Base-by-base conservation (phyloP, 1,139 yeast species). In the Zygosaccharomyces pseudobailii region DNA sequence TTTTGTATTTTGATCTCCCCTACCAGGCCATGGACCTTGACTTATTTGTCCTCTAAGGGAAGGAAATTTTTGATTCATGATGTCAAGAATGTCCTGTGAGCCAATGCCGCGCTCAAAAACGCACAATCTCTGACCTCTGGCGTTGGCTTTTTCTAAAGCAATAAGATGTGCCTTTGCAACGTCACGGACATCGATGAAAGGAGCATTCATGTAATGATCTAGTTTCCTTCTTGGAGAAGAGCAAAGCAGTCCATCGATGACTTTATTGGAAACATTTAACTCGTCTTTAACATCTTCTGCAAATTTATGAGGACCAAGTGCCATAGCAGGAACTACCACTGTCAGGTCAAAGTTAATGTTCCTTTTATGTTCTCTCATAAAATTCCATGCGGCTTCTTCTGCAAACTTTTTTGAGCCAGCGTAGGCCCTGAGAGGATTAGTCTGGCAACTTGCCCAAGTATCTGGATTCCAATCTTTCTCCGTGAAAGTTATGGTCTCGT, bases 301-400 rank as follows among this genome's bases (percentile, higher is more conserved):
- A 50, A 71, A 72, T 20, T 61, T 62, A 51, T 75, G 76, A 5
- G 79, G 78, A 5, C 79, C 79, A 47, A 72, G 70, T 1, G 77
- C 79, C 52, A 67, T 76, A 22, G 72, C 73, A n/a, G 84, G 83
- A 50, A 71, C 72, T 6, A 79, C 71, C 1, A 75, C 68, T 8
- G 74, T 61, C 25, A 80, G 56, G 6, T 65, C 65, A 56, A 79
- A 79, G 23, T 61, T 63, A 9, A 77, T 74, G 3, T 67, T 66
- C 31, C 68, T 58, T 6, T 55, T 51, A 38, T 66, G 61, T 17
- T 52, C 55, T 43, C 69, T 58, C 27, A 74, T 63, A 52, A 75
- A 79, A 3, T 76, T 73, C 81, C 85, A 77, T 1, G 80, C 83
- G 2, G 78, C 75, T 50, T 63, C 61, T 58, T 79, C 84, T 19